Percentiles rank a stretch among this genome's conserved stretches.
Evolutionary conservation across 202 grass and related monocot species (phyloP).

Genomic region (Schoenoplectus triqueter): DNA sequence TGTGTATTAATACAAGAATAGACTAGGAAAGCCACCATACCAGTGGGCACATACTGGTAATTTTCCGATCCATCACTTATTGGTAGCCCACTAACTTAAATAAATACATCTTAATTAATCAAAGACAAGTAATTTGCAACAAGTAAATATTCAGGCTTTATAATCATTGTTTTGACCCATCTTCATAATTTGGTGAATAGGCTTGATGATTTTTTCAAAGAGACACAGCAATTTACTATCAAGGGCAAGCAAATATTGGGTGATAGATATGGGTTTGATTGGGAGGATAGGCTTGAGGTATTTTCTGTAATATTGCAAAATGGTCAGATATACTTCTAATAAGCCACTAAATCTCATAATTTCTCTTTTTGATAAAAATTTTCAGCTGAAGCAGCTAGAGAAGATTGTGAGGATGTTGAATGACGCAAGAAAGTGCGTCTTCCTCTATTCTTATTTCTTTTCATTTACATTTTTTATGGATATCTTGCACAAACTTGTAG

Average conservation of each 20-base stretch:
- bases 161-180: not conserved
- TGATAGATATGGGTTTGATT: slow-evolving; percentile 60
- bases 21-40: not conserved
- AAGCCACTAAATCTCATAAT: slow-evolving; percentile 40
- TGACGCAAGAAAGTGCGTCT: slow-evolving; percentile 66
- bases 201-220: slow-evolving; percentile 72
- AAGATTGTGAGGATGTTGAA: slow-evolving; percentile 62
- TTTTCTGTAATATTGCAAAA: slow-evolving; percentile 21
- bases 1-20: not conserved
- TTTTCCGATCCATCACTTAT: not conserved
- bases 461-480: not conserved
- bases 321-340: slow-evolving; percentile 21
- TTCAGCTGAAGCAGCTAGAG: slow-evolving; percentile 74
- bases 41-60: slow-evolving; percentile 9
- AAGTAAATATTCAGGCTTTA: not conserved
- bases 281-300: slow-evolving; percentile 78
- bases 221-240: slow-evolving; percentile 56
- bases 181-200: slow-evolving; percentile 46
- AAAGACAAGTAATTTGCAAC: not conserved
- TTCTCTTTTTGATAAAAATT: slow-evolving; percentile 41
- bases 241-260: slow-evolving; percentile 53
- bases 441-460: slow-evolving; percentile 4
- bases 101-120: slow-evolving; percentile 17
- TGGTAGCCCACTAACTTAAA: not conserved
- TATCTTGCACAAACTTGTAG: slow-evolving; percentile 7